Evolutionary conservation across 345 rosid species (phyloP), one percentile per base, ranked within the genome.

Genomic region (Firmiana major): DNA sequence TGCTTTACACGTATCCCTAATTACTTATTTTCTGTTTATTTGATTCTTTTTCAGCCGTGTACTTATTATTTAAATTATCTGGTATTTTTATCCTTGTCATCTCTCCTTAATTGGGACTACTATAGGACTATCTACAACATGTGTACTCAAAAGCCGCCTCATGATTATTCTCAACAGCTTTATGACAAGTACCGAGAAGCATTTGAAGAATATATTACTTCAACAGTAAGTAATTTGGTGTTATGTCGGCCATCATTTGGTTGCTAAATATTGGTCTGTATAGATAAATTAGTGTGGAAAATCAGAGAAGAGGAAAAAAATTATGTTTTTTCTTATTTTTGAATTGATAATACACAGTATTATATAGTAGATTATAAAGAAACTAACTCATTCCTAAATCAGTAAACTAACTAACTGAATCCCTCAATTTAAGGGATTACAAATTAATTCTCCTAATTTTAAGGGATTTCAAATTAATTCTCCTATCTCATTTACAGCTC

Each of bases 121-220:
- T 66, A 0, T 89, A 95, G 97, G 49, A 91, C 93, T 0, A 89
- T 90, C 54, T 87, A 91, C 81, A 85, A 85, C 58, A 90, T 94
- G 98, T 94, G 98, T 74, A 89, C 94, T 5, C 98, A 93, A 84
- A 93, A 87, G 83, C 93, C 97, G 3, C 97, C 97, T 13, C 87
- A 88, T 79, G 91, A 94, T 77, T 94, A 90, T 75, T 91, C 98
- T 13, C 92, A 90, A 75, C 95, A 92, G 87, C 91, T 93, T 36
- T 95, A 95, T 82, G 93, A 89, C 71, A 93, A 93, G 85, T 95
- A 88, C 79, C 81, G 77, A 58, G 94, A 90, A 82, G 84, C 93
- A 3, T 86, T 95, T 80, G 85, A 88, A 72, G 96, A 85, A 26
- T 92, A 95, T 34, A 90, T 93, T 59, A 76, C 26, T 76, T 86